Conservation (phyloP, 352 stramenopile species). For the Phytopythium montanum region DNA sequence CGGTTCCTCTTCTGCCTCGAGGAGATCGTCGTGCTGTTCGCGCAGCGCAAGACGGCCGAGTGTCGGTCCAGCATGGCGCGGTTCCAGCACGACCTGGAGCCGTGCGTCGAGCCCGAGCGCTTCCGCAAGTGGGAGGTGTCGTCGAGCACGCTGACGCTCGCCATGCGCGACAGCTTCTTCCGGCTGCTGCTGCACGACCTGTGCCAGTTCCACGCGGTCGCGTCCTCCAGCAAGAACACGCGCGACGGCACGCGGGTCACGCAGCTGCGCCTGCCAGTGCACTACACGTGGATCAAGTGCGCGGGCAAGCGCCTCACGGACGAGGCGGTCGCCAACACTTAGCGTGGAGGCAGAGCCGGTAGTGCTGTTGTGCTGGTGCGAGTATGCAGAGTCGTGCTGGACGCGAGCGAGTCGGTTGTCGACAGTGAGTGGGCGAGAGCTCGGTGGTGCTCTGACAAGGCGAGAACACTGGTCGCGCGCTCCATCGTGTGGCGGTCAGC, state of each 20-base stretch:
- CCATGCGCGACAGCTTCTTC: slow-evolving; percentile 70
- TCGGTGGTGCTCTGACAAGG: slow-evolving; percentile 25
- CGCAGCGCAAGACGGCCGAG: slow-evolving; percentile 58
- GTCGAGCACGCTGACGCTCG: slow-evolving; percentile 60
- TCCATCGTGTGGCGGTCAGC: slow-evolving; percentile 34
- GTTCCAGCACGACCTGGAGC: slow-evolving; percentile 54
- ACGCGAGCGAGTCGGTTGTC: neutral
- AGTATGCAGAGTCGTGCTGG: neutral
- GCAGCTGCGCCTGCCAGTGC: slow-evolving; percentile 55
- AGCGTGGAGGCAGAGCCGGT: neutral
- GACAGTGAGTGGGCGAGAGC: slow-evolving; percentile 3
- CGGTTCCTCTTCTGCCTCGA: slow-evolving; percentile 80
- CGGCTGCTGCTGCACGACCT: slow-evolving; percentile 69
- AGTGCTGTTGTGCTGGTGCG: neutral
- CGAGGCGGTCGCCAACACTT: slow-evolving; percentile 22
- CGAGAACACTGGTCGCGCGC: slow-evolving; percentile 22
- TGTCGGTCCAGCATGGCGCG: slow-evolving; percentile 41
- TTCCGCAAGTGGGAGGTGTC: slow-evolving; percentile 73
- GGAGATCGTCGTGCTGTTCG: slow-evolving; percentile 71
- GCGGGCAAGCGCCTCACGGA: slow-evolving; percentile 28
- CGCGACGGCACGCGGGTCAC: slow-evolving; percentile 67
- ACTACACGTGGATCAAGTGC: slow-evolving; percentile 55
- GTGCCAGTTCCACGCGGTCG: slow-evolving; percentile 61
- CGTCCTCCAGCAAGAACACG: slow-evolving; percentile 63
- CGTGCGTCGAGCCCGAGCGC: slow-evolving; percentile 29